Conservation (phyloP, 1,284 basidiomycete genomes). For the Schizophyllum amplum region DNA sequence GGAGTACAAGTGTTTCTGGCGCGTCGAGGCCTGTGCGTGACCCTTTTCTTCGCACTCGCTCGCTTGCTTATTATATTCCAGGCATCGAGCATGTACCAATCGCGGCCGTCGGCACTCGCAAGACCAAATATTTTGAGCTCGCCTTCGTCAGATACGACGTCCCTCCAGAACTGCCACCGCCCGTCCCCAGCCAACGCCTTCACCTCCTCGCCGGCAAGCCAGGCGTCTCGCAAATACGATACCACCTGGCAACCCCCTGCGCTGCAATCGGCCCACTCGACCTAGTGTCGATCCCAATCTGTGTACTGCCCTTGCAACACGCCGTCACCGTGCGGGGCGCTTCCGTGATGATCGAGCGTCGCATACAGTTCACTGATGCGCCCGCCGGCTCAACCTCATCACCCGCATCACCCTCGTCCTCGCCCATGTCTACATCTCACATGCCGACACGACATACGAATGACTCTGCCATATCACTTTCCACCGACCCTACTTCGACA, state of each 20-base stretch:
- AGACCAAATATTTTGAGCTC: conserved; percentile 61
- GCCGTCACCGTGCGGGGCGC: conserved; percentile 44
- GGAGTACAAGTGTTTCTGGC: conserved; percentile 74
- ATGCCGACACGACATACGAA: background rate
- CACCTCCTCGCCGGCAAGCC: background rate
- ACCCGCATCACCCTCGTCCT: conserved; percentile 11
- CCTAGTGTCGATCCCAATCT: conserved; percentile 45
- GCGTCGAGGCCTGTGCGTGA: conserved; percentile 68
- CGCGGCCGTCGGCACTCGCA: conserved; percentile 55
- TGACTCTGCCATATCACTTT: background rate
- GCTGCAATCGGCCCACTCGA: conserved; percentile 48
- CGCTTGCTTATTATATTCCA: conserved; percentile 22
- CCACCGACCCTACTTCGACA: conserved; percentile 1
- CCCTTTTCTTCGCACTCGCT: conserved; percentile 8
- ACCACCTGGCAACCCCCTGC: conserved; percentile 36
- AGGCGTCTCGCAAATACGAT: conserved; percentile 34
- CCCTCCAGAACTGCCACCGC: conserved; percentile 28
- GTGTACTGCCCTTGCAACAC: conserved; percentile 38
- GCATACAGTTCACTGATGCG: conserved; percentile 40
- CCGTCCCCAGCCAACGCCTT: conserved; percentile 15
- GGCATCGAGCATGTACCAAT: conserved; percentile 61
- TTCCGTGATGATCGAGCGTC: conserved; percentile 45
- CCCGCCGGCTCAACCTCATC: conserved; percentile 14
- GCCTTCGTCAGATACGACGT: conserved; percentile 58
- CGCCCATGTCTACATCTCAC: conserved; percentile 3